phyloP scores from a whole-genome alignment of 2,329 filamentous ascomycete species.

The Hypomyces rosellus region DNA sequence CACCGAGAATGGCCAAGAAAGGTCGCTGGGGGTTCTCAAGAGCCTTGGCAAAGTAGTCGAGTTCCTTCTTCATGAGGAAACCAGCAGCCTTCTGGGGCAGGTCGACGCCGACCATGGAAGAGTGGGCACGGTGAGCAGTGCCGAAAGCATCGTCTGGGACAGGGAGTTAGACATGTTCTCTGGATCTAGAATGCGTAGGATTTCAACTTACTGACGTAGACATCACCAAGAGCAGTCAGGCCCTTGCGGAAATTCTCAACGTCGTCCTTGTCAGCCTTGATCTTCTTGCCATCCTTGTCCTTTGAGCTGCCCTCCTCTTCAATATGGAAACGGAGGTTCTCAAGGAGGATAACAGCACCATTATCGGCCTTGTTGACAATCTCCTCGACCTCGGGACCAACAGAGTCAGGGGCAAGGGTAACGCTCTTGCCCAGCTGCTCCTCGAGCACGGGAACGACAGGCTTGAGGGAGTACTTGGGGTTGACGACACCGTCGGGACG shows the following conservation, averaged over 20 bases:
- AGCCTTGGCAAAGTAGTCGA: constrained; percentile 97
- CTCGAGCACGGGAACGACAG: constrained; percentile 85
- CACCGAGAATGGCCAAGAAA: constrained; percentile 97
- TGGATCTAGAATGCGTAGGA: neutral
- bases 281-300: constrained; percentile 91
- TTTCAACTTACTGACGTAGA: constrained; percentile 78
- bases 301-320: constrained; percentile 97
- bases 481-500: constrained; percentile 87
- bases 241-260: constrained; percentile 93
- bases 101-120: constrained; percentile 96
- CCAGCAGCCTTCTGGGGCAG: constrained; percentile 95
- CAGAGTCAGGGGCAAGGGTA: constrained; percentile 82
- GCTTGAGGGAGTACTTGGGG: constrained; percentile 90
- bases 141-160: constrained; percentile 87
- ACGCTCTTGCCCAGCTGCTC: constrained; percentile 81
- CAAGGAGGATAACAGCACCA: constrained; percentile 82
- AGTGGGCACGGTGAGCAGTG: constrained; percentile 96
- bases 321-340: constrained; percentile 97
- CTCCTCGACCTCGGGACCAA: constrained; percentile 84
- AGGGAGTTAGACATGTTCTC: constrained; percentile 10
- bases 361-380: constrained; percentile 75
- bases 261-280: constrained; percentile 91
- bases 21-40: constrained; percentile 89
- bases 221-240: constrained; percentile 86
- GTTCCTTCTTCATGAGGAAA: constrained; percentile 99